These are phyloP conservation scores for Geotrichum cucujoidarum DNA, from an alignment of 1,139 yeast genomes.

Conservation along the genomic window DNA sequence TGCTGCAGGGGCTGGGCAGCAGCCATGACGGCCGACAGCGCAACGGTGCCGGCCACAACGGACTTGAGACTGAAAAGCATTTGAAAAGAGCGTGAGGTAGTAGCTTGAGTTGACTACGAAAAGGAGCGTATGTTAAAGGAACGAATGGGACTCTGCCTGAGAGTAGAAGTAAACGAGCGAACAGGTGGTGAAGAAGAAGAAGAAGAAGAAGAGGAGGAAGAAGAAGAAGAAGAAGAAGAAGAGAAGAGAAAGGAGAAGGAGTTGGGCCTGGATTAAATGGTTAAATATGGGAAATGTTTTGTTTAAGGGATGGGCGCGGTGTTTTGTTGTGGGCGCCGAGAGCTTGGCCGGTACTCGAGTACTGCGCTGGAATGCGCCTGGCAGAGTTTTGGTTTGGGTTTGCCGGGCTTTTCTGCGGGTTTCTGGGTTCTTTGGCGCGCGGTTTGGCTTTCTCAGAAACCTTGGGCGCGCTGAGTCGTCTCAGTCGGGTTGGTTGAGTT, in stretches of 20 bases:
- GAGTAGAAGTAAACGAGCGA: conserved; percentile 11
- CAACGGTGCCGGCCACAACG: conserved; percentile 23
- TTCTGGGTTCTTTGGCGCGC: too few species aligned
- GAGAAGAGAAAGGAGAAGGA: conserved; percentile 5
- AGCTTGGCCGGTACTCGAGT: too few species aligned
- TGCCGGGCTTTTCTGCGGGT: too few species aligned
- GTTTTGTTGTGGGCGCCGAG: too few species aligned
- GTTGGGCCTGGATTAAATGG: too few species aligned
- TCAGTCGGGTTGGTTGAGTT: too few species aligned
- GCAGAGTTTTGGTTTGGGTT: too few species aligned
- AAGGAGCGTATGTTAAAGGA: neutral
- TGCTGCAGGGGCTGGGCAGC: conserved; percentile 35
- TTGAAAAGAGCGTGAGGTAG: conserved; percentile 2
- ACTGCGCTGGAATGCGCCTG: too few species aligned
- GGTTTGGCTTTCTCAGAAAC: too few species aligned
- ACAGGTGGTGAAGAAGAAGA: neutral
- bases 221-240: conserved; percentile 3
- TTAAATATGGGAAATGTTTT: too few species aligned
- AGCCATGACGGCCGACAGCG: conserved; percentile 27
- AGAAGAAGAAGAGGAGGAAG: conserved; percentile 5
- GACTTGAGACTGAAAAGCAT: conserved; percentile 20
- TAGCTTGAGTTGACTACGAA: neutral
- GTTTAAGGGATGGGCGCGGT: too few species aligned
- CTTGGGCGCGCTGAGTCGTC: too few species aligned
- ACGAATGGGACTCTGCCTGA: neutral